Conservation (phyloP, 805 yeast species). For the Saccharomycopsis malanga region DNA sequence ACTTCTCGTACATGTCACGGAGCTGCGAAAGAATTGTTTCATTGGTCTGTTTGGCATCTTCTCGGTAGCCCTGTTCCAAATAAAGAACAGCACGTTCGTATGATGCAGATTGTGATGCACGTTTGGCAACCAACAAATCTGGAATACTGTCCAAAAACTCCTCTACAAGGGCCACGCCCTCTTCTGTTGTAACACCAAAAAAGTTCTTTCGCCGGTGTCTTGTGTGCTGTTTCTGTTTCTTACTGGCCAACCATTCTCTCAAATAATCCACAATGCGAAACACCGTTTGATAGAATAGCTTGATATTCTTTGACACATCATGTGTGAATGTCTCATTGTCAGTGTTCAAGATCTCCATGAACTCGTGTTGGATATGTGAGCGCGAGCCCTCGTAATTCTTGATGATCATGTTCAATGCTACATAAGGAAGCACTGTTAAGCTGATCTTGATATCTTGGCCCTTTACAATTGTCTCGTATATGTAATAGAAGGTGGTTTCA, state of each 20-base stretch:
- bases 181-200: slow-evolving; percentile 17
- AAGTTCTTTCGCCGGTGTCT: slow-evolving; percentile 25
- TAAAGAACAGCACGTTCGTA: slow-evolving; percentile 84
- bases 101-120: slow-evolving; percentile 77
- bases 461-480: slow-evolving; percentile 57
- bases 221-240: slow-evolving; percentile 29
- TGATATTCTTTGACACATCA: slow-evolving; percentile 52
- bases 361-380: slow-evolving; percentile 48
- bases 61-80: slow-evolving; percentile 66
- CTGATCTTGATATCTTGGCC: slow-evolving; percentile 67
- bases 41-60: slow-evolving; percentile 25
- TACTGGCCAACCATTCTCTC: slow-evolving; percentile 59
- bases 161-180: slow-evolving; percentile 34
- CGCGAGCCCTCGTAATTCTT: slow-evolving; percentile 34
- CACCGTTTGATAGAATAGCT: slow-evolving; percentile 61
- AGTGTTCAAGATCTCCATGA: slow-evolving; percentile 48
- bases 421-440: slow-evolving; percentile 70
- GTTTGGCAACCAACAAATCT: slow-evolving; percentile 59
- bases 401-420: slow-evolving; percentile 56
- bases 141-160: slow-evolving; percentile 51
- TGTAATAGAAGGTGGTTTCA: slow-evolving; percentile 43
- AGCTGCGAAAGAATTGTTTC: slow-evolving; percentile 38
- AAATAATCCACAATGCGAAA: slow-evolving; percentile 79
- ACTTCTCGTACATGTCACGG: slow-evolving; percentile 76
- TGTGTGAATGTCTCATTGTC: slow-evolving; percentile 37